Evolutionary conservation across 345 rosid species (phyloP), one percentile per base, ranked within the genome.

Genomic region (Kernera saxatilis): DNA sequence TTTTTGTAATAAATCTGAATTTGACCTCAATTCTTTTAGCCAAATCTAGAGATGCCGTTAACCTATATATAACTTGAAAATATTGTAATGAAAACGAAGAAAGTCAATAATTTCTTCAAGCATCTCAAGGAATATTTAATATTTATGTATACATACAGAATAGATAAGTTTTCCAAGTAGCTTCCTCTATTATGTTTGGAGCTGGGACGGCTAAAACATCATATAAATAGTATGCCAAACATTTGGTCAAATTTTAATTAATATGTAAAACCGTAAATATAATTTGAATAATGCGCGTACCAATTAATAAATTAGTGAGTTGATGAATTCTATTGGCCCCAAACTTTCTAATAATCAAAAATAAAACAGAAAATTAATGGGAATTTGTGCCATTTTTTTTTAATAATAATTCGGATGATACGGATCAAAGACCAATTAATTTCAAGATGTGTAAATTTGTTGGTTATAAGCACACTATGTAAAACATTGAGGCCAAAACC

Each of bases 121-220:
- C 51, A 54, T 56, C 30, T 46, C 3, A 44, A 64, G 57, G 44
- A 66, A 37, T 67, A 66, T 36, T 33, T 36, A 66, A 37, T 67
- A 66, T 36, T 33, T 36, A 23, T 40, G 41, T 14, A 8, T n/a
- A 61, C 9, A 18, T 35, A 35, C 3, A 49, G 18, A 37, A 49
- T 10, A 29, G 14, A 50, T 50, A 30, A 14, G 50, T 29, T 27
- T 56, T 55, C 26, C 71, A 65, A 55, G 49, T 64, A 64, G 44
- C 52, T 48, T 65, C n/a, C n/a, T n/a, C n/a, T n/a, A 21, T 63
- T 57, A 73, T 40, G 66, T 27, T 45, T 25, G 49, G 9, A 26
- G 44, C 43, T 33, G 36, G 58, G 71, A 67, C 78, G 68, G 72
- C 78, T 39, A 65, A 65, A 37, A 15, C 18, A 40, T 71, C 63